A percentile compares a stretch with the other conserved stretches of the same genome.
Conservation (phyloP, 345 rosid species). For the Boechera divaricarpa region DNA sequence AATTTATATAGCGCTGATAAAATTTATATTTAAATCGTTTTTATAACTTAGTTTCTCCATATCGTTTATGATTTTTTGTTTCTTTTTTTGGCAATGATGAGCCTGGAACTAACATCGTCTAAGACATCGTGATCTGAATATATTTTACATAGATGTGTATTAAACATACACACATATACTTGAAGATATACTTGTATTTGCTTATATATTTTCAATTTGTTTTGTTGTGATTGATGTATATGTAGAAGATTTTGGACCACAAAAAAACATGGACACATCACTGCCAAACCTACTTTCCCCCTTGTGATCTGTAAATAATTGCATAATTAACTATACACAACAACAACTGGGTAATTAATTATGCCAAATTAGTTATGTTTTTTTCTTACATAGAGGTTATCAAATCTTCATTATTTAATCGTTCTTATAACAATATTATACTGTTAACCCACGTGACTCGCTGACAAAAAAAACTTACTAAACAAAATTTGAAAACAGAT, state of each 20-base stretch:
- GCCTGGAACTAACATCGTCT: neutral
- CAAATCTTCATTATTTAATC: conserved; percentile 26
- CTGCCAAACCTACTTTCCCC: conserved; percentile 33
- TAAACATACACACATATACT: neutral
- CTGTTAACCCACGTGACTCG: conserved; percentile 42
- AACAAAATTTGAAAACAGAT: conserved; percentile 17
- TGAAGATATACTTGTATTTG: neutral
- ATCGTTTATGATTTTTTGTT: neutral
- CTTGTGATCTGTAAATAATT: conserved; percentile 31
- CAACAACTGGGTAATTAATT: conserved; percentile 2
- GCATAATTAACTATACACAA: conserved; percentile 13
- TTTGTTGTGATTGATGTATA: conserved; percentile 33
- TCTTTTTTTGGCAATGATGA: neutral
- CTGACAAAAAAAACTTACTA: conserved; percentile 30
- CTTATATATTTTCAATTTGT: conserved; percentile 17
- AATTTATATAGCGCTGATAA: neutral
- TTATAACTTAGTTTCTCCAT: neutral
- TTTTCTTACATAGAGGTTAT: conserved; percentile 37
- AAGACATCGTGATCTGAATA: neutral
- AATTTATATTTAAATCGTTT: neutral
- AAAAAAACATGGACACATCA: conserved; percentile 37
- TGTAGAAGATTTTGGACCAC: conserved; percentile 41
- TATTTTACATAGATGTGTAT: conserved; percentile 1
- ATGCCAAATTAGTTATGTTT: conserved; percentile 15
- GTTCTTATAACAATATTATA: conserved; percentile 3